Evolutionary conservation across 2,329 filamentous ascomycete species (phyloP).

Genomic region (Fusarium zealandicum): DNA sequence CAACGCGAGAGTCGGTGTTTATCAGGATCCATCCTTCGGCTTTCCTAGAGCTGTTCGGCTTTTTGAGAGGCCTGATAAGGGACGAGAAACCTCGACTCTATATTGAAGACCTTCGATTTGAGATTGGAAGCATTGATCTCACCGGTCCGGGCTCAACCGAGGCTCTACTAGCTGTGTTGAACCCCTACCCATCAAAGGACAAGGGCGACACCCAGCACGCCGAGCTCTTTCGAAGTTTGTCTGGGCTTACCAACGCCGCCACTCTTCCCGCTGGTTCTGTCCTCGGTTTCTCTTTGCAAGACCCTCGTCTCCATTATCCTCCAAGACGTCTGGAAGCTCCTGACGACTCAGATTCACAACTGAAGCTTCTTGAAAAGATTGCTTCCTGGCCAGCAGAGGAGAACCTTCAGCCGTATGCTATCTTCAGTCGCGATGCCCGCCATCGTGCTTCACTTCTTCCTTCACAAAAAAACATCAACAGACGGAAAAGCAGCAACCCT

Average conservation of each 20-base stretch:
- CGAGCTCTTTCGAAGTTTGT: constrained; percentile 59
- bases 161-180: constrained; percentile 73
- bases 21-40: constrained; percentile 84
- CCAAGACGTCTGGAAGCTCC: constrained; percentile 62
- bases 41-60: constrained; percentile 73
- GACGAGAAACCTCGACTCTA: constrained; percentile 67
- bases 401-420: constrained; percentile 52
- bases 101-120: constrained; percentile 73
- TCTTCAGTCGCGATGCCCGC: constrained; percentile 75
- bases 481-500: constrained; percentile 69
- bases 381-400: constrained; percentile 72
- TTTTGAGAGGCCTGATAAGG: constrained; percentile 64
- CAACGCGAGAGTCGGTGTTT: constrained; percentile 55
- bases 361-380: constrained; percentile 64
- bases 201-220: constrained; percentile 50
- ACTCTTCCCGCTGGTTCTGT: constrained; percentile 74
- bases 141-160: constrained; percentile 79
- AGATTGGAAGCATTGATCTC: constrained; percentile 67
- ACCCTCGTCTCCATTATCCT: constrained; percentile 83
- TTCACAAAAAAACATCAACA: constrained; percentile 82
- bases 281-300: constrained; percentile 75
- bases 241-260: constrained; percentile 70
- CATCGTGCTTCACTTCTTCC: constrained; percentile 70
- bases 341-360: constrained; percentile 47
- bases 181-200: constrained; percentile 52